phyloP scores from a whole-genome alignment of 371 early-diverging fungal species.

The Sporodiniella umbellata region DNA sequence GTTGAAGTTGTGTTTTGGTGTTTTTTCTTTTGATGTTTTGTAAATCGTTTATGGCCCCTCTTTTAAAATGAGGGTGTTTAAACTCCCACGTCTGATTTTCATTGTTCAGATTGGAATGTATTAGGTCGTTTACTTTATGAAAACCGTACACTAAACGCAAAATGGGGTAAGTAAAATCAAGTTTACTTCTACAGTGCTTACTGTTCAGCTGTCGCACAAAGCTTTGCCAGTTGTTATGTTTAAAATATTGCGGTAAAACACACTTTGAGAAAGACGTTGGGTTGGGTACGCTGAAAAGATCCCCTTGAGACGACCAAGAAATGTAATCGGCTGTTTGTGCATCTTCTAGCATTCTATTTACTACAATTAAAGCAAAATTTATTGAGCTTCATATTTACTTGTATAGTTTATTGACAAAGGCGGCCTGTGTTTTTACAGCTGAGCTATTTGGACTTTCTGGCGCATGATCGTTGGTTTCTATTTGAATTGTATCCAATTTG shows the following conservation, averaged over 20 bases:
- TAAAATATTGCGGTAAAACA: constrained; percentile 76
- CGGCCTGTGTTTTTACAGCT: constrained; percentile 54
- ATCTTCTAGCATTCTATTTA: constrained; percentile 60
- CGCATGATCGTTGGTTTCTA: not conserved
- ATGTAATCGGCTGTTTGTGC: constrained; percentile 52
- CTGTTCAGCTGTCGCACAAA: constrained; percentile 88
- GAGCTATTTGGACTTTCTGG: not conserved
- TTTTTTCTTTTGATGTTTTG: constrained; percentile 65
- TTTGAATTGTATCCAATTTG: constrained; percentile 6
- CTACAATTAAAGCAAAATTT: not conserved
- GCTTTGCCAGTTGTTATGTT: constrained; percentile 83
- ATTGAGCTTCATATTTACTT: constrained; percentile 33
- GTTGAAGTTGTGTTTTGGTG: constrained; percentile 36
- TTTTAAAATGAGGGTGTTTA: constrained; percentile 61
- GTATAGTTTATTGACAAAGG: constrained; percentile 68
- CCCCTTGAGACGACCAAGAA: constrained; percentile 61
- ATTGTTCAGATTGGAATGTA: constrained; percentile 53
- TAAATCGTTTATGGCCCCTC: constrained; percentile 53
- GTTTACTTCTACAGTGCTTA: constrained; percentile 14
- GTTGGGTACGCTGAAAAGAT: constrained; percentile 61
- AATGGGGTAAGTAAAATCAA: too few species aligned
- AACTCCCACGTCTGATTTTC: constrained; percentile 73
- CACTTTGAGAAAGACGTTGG: constrained; percentile 54
- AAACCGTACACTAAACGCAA: constrained; percentile 57
- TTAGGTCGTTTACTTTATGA: constrained; percentile 63